Percentiles rank a stretch among this genome's conserved stretches.
phyloP scores from a whole-genome alignment of 23 red algal genomes.

The Chondrus crispus region DNA sequence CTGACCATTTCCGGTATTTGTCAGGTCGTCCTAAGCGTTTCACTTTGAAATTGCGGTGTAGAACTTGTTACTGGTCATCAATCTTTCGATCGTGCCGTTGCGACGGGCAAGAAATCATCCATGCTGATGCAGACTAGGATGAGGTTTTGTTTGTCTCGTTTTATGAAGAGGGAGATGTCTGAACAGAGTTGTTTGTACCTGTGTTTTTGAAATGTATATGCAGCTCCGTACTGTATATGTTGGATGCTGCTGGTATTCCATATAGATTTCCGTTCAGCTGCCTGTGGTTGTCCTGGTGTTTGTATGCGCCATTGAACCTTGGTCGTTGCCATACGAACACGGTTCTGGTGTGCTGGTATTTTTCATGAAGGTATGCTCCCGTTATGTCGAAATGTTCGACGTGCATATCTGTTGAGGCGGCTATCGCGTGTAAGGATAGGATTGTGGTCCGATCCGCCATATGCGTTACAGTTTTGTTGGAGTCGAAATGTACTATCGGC shows the following conservation, averaged over 20 bases:
- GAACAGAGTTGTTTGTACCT: not conserved
- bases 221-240: not conserved
- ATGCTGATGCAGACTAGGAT: not conserved
- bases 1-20: not conserved
- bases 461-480: not conserved
- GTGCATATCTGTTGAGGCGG: not conserved
- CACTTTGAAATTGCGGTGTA: not conserved
- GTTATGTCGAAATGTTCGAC: slow-evolving; percentile 25
- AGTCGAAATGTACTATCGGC: not conserved
- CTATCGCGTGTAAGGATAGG: not conserved
- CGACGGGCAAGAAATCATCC: not conserved
- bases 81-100: not conserved
- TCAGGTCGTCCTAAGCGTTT: not conserved
- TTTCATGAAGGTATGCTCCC: slow-evolving; percentile 4
- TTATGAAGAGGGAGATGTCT: not conserved
- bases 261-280: not conserved
- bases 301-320: not conserved
- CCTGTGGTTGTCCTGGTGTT: not conserved
- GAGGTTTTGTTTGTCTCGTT: not conserved
- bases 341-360: not conserved
- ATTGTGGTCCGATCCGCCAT: not conserved
- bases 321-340: not conserved
- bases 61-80: not conserved
- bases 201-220: not conserved
- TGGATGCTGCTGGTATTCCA: not conserved